phyloP scores from a whole-genome alignment of 169 alveolate species.

The Babesia ovis region DNA sequence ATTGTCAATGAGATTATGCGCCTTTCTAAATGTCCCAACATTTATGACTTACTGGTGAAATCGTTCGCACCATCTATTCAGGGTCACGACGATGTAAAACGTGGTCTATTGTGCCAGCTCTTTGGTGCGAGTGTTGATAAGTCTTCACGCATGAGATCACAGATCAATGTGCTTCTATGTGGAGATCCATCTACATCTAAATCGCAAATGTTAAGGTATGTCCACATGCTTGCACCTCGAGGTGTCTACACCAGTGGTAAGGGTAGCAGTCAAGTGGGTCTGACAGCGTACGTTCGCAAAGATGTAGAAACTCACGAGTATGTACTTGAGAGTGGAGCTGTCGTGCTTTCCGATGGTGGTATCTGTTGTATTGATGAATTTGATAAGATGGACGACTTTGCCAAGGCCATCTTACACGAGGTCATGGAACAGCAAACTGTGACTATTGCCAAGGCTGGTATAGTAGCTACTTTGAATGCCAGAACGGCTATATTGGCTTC shows the following conservation, averaged over 20 bases:
- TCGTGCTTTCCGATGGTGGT: constrained; percentile 97
- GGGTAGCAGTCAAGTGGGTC: constrained; percentile 94
- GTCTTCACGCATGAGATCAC: constrained; percentile 85
- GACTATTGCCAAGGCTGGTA: constrained; percentile 98
- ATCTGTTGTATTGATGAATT: constrained; percentile 99
- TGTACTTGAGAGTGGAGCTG: constrained; percentile 98
- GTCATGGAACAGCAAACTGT: constrained; percentile 99
- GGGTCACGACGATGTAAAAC: constrained; percentile 94
- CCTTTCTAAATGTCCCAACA: constrained; percentile 84
- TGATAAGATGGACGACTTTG: constrained; percentile 98
- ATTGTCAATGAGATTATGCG: constrained; percentile 79
- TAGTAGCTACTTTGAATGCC: constrained; percentile 89
- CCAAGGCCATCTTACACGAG: constrained; percentile 97
- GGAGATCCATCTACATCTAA: constrained; percentile 99
- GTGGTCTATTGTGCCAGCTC: constrained; percentile 93
- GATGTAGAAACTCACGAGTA: constrained; percentile 96
- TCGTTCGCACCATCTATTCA: constrained; percentile 97
- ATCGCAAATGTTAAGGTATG: constrained; percentile 96
- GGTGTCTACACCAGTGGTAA: constrained; percentile 98
- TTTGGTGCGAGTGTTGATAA: constrained; percentile 93
- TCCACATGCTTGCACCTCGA: constrained; percentile 93
- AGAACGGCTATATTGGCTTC: constrained; percentile 98
- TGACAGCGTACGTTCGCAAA: constrained; percentile 97
- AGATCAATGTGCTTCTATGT: constrained; percentile 94
- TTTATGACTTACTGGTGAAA: constrained; percentile 90